Evolutionary conservation across 257 asterid species (phyloP), one percentile per base, ranked within the genome.

Genomic region (Nicotiana obtusifolia): DNA sequence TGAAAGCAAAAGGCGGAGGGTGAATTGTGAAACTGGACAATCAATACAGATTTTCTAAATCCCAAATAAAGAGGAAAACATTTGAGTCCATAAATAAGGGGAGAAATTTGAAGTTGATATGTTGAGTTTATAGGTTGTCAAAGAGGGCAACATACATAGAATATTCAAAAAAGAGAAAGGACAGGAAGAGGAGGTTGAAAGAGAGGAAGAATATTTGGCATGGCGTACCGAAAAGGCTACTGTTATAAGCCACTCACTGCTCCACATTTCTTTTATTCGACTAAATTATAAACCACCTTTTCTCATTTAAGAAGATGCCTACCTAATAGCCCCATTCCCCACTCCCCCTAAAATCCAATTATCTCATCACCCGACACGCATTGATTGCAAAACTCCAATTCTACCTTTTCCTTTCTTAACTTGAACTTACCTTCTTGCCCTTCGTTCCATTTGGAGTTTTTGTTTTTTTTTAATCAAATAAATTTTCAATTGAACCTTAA

Each of bases 171-270:
- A 20, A 35, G 53, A 35, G 60, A 15, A 54, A 54, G 54, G 20
- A 54, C 60, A 54, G 1, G 60, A 16, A 16, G 61, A 54, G 7
- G 60, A 54, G 60, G 17, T 49, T 49, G 13, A 49, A 49, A 49
- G 16, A 3, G 17, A 4, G 28, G 24, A 31, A 68, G 5, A 68
- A n/a, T 68, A 37, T 67, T 35, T 35, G 54, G 76, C 54, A 67
- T 14, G 22, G 81, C 83, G 65, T 82, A 81, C 66, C 85, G 6
- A 67, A 82, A 84, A 68, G 86, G 83, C 83, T 37, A 35, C 62
- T 82, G 82, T 82, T 61, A 68, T 54, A 71, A 64, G 30, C 83
- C 85, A 73, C 85, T 65, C 68, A 22, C 66, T 78, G 22, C 13
- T 49, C 22, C 17, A 26, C 16, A 14, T 10, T 19, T 17, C 16